Conservation (phyloP, 148 eudicot genomes). For the Camellia granthamiana region DNA sequence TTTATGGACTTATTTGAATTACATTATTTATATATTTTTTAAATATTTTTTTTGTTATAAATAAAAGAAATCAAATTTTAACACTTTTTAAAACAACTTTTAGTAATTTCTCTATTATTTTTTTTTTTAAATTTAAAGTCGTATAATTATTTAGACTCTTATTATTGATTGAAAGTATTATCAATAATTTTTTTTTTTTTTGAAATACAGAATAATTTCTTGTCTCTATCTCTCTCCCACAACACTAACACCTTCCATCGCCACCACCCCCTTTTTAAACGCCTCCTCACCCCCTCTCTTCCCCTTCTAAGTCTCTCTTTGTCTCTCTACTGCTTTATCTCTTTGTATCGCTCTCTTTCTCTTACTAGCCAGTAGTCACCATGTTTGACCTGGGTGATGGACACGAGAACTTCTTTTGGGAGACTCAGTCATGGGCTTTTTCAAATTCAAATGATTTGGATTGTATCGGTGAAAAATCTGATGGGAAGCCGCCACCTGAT, state of each 20-base stretch:
- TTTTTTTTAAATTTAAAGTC: too few relatives aligned
- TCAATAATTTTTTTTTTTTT: too few relatives aligned
- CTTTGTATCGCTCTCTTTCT: background rate
- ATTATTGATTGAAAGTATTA: too few relatives aligned
- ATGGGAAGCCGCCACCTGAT: constrained; percentile 6
- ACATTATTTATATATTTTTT: too few relatives aligned
- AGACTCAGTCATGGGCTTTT: constrained; percentile 27
- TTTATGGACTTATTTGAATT: too few relatives aligned
- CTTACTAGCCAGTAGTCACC: background rate
- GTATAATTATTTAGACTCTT: too few relatives aligned
- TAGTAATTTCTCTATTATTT: too few relatives aligned
- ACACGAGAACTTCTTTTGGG: constrained; percentile 25
- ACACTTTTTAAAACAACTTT: too few relatives aligned
- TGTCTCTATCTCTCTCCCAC: too few relatives aligned
- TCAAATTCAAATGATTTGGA: constrained; percentile 17
- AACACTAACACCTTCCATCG: background rate
- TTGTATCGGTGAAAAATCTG: background rate
- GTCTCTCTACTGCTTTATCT: constrained; percentile 6
- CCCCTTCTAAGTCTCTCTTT: background rate
- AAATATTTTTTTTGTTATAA: too few relatives aligned
- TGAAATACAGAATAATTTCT: too few relatives aligned
- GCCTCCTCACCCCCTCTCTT: background rate
- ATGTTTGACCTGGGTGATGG: constrained; percentile 26
- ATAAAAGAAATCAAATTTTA: too few relatives aligned
- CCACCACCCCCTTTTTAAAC: constrained; percentile 14